Conservation (phyloP, 495 filamentous ascomycete species). For the Parathielavia hyrcaniae region DNA sequence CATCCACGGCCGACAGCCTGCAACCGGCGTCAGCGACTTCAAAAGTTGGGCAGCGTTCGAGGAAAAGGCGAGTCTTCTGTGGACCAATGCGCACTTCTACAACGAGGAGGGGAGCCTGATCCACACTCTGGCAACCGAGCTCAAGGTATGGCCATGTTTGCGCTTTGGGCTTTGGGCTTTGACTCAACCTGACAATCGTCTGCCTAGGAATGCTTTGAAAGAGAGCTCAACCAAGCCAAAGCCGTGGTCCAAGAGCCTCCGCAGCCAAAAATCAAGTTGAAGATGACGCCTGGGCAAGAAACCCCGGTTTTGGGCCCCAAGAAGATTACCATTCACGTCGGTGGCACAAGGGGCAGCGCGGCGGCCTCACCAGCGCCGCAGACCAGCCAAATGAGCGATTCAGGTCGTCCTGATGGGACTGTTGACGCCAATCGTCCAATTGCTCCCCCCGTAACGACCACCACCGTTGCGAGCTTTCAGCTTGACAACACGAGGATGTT, state of each 20-base stretch:
- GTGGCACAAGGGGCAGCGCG: conserved; percentile 44
- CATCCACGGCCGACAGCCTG: conserved; percentile 55
- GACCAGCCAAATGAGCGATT: conserved; percentile 37
- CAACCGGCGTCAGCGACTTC: conserved; percentile 62
- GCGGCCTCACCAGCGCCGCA: conserved; percentile 52
- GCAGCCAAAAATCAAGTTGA: conserved; percentile 72
- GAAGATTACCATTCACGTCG: conserved; percentile 53
- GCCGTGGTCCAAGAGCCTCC: conserved; percentile 54
- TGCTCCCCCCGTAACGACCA: conserved; percentile 20
- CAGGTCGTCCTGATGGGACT: conserved; percentile 23
- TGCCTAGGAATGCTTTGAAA: conserved; percentile 55
- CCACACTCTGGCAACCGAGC: conserved; percentile 59
- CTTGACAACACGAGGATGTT: conserved; percentile 41
- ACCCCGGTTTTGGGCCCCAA: conserved; percentile 34
- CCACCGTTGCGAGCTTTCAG: conserved; percentile 29
- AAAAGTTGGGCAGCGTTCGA: conserved; percentile 76
- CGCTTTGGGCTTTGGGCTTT: neutral
- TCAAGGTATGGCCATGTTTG: conserved; percentile 53
- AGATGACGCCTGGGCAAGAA: conserved; percentile 45
- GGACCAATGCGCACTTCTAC: conserved; percentile 79
- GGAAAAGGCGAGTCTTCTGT: conserved; percentile 67
- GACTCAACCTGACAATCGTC: neutral
- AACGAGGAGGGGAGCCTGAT: conserved; percentile 86
- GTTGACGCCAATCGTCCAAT: conserved; percentile 27
- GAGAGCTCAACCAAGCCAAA: conserved; percentile 63